Evolutionary conservation across 2,329 filamentous ascomycete species (phyloP).

Genomic region (Exophiala bonariae): DNA sequence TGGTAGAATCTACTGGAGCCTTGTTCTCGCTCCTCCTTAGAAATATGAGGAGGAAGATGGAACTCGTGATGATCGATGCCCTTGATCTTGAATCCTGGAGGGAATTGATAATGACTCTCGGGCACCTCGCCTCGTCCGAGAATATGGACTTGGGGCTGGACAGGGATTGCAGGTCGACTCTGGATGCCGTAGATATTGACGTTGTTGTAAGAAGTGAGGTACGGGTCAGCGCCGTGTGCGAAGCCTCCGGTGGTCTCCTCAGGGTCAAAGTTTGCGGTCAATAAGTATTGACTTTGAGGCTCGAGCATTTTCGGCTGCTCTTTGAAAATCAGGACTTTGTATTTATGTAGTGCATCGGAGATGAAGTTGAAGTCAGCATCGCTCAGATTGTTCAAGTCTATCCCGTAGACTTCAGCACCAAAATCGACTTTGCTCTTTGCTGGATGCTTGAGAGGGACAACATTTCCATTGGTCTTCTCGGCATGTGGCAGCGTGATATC

Average conservation of each 20-base stretch:
- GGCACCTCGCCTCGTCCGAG: conserved; percentile 38
- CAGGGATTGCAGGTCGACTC: conserved; percentile 35
- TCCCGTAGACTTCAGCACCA: conserved; percentile 37
- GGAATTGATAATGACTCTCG: conserved; percentile 37
- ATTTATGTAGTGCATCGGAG: conserved; percentile 34
- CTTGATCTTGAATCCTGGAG: conserved; percentile 40
- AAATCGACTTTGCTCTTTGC: conserved; percentile 37
- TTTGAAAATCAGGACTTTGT: conserved; percentile 41
- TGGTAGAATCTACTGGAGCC: conserved; percentile 38
- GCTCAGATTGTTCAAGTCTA: conserved; percentile 38
- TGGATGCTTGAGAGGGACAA: conserved; percentile 30
- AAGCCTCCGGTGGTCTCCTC: conserved; percentile 39
- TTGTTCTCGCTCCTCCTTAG: conserved; percentile 34
- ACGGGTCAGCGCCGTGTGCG: conserved; percentile 39
- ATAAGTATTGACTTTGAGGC: conserved; percentile 37
- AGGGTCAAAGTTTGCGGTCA: conserved; percentile 38
- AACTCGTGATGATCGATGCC: conserved; percentile 40
- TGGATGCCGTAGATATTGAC: conserved; percentile 38
- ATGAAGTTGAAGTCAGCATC: conserved; percentile 36
- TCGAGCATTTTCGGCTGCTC: conserved; percentile 37
- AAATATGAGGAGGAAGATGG: conserved; percentile 40
- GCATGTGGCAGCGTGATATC: conserved; percentile 30
- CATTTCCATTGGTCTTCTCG: conserved; percentile 23
- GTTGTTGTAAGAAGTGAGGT: conserved; percentile 34
- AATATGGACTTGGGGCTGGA: conserved; percentile 40